These are phyloP conservation scores for Liquidambar formosana DNA, from an alignment of 164 flowering plant species.

Conservation along the genomic window DNA sequence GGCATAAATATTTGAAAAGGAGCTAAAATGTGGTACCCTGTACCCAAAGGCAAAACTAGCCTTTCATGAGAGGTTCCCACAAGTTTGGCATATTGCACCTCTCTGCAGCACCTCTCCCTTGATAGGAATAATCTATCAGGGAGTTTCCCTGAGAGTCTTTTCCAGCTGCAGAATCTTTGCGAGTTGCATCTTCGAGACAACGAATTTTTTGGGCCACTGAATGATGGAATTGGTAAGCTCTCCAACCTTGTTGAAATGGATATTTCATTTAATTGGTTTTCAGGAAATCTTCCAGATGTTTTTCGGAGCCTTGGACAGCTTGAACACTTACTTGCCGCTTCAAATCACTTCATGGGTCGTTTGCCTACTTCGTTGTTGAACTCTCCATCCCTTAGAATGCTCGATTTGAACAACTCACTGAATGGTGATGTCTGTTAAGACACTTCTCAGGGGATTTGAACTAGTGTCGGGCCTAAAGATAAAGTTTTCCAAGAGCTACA, in stretches of 20 bases:
- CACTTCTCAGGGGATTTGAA: neutral
- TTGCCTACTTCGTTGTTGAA: slow-evolving; percentile 18
- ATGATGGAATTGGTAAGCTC: slow-evolving; percentile 10
- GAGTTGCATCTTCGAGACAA: slow-evolving; percentile 12
- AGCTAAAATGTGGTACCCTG: no score
- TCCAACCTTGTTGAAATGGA: slow-evolving; percentile 16
- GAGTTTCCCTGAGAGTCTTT: no score
- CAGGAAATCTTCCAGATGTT: no score
- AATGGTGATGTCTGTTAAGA: no score
- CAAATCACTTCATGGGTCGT: slow-evolving; percentile 17
- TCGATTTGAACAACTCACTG: slow-evolving; percentile 17
- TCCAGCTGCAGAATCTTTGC: no score
- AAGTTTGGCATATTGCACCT: slow-evolving; percentile 15
- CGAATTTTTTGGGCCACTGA: slow-evolving; percentile 11
- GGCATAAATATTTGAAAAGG: no score
- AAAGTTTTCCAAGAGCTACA: neutral
- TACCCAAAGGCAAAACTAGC: neutral
- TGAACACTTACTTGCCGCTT: slow-evolving; percentile 12
- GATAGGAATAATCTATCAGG: slow-evolving; percentile 15
- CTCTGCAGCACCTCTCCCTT: slow-evolving; percentile 11
- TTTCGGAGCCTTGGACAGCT: slow-evolving; percentile 6
- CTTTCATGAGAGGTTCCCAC: slow-evolving; percentile 4
- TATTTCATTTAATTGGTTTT: slow-evolving; percentile 15
- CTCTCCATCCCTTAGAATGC: slow-evolving; percentile 5
- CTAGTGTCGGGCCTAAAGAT: neutral